Evolutionary conservation across 352 stramenopile species (phyloP), one percentile per base, ranked within the genome.

Genomic region (Pythium aquatile): DNA sequence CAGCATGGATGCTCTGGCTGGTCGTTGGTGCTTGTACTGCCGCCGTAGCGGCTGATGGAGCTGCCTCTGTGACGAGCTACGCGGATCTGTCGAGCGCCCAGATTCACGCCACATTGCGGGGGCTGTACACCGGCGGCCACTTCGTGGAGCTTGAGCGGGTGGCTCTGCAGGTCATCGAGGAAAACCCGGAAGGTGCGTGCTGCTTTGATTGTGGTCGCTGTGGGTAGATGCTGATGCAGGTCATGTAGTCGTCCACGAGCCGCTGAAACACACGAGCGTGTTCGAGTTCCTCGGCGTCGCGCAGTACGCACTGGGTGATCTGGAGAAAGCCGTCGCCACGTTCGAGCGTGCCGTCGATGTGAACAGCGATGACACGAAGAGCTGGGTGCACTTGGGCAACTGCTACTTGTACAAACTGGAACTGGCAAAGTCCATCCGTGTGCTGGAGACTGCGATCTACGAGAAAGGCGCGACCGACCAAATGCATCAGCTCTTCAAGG

Each of bases 281-380:
- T 91, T 81, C 55, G 72, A 94, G 66, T 90, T 81, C 59, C 66
- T 94, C 3, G 85, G 82, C 17, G 68, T 88, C 14, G 79, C 82
- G 16, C 79, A 91, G 51, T 91, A 92, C 57, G 63, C 76, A n/a
- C 73, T 93, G 20, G 85, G 84, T 0, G 66, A 91, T 32, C 60
- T 94, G 30, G 55, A 72, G 28, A 73, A 81, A 16, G 85, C 85
- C 0, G 80, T 74, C n/a, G 62, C 62, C 10, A 86, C 83, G 13
- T 94, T 94, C 42, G 67, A 86, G 35, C 39, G 53, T 5, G 82
- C 78, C 2, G 79, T 94, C 14, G 51, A 69, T n/a, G 53, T 80
- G 24, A 82, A 90, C 55, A 40, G 68, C 20, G 63, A 78, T 14
- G 79, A 93, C 17, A 51, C 54, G 14, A 61, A 78, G 40, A 79